Evolutionary conservation across 768 basidiomycete species (phyloP), one percentile per base, ranked within the genome.

Genomic region (Phaffia australis): DNA sequence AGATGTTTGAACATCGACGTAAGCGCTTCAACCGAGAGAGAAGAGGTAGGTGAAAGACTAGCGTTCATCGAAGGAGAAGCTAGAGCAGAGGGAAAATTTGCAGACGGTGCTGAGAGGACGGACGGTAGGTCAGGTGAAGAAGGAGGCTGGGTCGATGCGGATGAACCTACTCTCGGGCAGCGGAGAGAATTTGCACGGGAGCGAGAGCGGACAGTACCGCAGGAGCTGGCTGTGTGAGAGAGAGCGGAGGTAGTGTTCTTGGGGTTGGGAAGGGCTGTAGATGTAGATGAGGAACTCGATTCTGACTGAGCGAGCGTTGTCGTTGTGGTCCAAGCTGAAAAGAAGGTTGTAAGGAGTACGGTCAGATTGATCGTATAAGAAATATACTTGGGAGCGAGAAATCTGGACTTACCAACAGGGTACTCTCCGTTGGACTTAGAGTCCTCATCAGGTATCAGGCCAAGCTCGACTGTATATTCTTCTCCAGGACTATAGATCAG

Each of bases 181-280:
- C 74, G 73, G 3, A 76, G 67, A 0, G 75, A 74, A 54, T 74
- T 74, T 52, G 76, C 73, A 23, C 75, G 69, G 1, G 75, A 76
- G 29, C 75, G 72, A 32, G 73, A 70, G 46, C 51, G 65, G 15
- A 60, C 65, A 0, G 71, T 61, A 1, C 70, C 69, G 30, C 70
- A 72, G 4, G 73, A 71, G n/a, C 73, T 70, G 18, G 74, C 69
- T 42, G 64, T n/a, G n/a, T n/a, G n/a, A n/a, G n/a, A 60, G 27
- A n/a, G 3, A 9, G 47, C 18, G 48, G 9, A 52, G n/a, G 52
- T 16, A 35, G 25, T 23, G 27, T 29, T 9, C 57, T 3, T 30
- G 46, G 16, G n/a, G 59, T 5, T 25, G 59, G 18, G 14, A 60
- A 16, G 65, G 25, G 2, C 49, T 55, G 18, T 21, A 65, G 47